Conservation (phyloP, 805 yeast genomes). For the Naumovozyma baii region DNA sequence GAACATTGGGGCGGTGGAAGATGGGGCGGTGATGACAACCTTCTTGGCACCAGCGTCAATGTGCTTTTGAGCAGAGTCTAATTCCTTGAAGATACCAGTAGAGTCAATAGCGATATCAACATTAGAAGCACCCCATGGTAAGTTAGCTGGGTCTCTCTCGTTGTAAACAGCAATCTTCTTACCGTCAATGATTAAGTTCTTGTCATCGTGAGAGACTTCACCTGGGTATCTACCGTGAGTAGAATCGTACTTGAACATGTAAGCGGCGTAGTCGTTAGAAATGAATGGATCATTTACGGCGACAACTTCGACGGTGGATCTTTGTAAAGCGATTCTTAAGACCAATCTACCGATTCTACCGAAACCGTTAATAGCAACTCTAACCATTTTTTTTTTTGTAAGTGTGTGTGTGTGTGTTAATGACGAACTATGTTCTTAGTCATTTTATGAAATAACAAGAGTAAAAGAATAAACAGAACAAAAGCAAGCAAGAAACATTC, state of each 20-base stretch:
- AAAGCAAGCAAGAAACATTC: background rate
- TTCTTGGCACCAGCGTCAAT: constrained; percentile 67
- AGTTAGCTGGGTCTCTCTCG: constrained; percentile 57
- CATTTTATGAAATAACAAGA: background rate
- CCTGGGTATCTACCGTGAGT: constrained; percentile 59
- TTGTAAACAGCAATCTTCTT: constrained; percentile 41
- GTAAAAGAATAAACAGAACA: background rate
- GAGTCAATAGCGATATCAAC: constrained; percentile 61
- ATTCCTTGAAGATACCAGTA: constrained; percentile 61
- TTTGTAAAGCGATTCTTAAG: constrained; percentile 48
- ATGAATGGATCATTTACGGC: constrained; percentile 66
- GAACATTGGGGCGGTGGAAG: constrained; percentile 64
- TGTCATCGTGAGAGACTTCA: constrained; percentile 45
- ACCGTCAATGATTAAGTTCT: constrained; percentile 46
- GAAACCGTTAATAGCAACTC: constrained; percentile 62
- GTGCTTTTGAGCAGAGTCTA: constrained; percentile 59
- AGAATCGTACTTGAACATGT: constrained; percentile 68
- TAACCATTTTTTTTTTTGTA: constrained; percentile 13
- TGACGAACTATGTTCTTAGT: constrained; percentile 10
- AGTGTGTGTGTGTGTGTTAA: constrained; percentile 3
- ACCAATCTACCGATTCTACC: constrained; percentile 67
- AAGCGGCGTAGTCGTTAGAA: constrained; percentile 58
- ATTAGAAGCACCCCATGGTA: constrained; percentile 58
- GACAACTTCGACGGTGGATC: constrained; percentile 46
- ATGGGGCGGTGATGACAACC: constrained; percentile 64